Base-by-base conservation (phyloP, 176 grass and related monocot species). In the Typha latifolia region DNA sequence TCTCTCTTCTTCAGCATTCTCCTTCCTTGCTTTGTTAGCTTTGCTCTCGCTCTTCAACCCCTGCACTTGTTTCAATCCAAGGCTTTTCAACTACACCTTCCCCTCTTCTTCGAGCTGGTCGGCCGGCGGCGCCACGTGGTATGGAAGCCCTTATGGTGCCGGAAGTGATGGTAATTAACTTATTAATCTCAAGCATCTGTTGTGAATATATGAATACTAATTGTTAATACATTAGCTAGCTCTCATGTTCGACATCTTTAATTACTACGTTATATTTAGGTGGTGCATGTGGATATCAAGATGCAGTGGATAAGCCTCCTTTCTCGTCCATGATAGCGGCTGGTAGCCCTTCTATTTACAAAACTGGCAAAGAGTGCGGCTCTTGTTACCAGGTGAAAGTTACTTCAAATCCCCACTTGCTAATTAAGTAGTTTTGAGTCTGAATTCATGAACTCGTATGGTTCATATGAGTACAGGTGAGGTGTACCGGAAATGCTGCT, bases 251-350 rank as follows among this genome's bases (percentile, higher is more conserved):
- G 27, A 29, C 27, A 3, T 29, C 27, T 29, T 29, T n/a, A n/a
- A n/a, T 29, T 29, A 29, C 27, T 29, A 29, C 27, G 27, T 29
- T 49, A 47, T 49, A 16, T 73, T 47, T 64, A 87, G 85, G 85
- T 70, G 86, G 86, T 56, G 83, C 87, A 18, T 90, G 87, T 32
- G 87, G 87, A 10, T 90, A 90, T 70, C 61, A 69, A 27, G 43
- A 56, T 12, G 83, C 80, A 51, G 87, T 90, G 20, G 61, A 64
- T 32, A 68, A 77, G 24, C 23, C 83, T 37, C 87, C 87, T 4
- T 90, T 86, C 76, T 86, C 80, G 11, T 86, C 80, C 47, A 67
- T 90, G 87, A 83, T 90, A 49, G 64, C 87, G 14, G 82, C 87
- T 1, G 87, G 69, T 5, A 86, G 72, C 52, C 66, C 83, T 56